Percentiles rank a stretch among this genome's conserved stretches.
phyloP scores from a whole-genome alignment of 768 basidiomycete species.

The Flagelloscypha sp. region DNA sequence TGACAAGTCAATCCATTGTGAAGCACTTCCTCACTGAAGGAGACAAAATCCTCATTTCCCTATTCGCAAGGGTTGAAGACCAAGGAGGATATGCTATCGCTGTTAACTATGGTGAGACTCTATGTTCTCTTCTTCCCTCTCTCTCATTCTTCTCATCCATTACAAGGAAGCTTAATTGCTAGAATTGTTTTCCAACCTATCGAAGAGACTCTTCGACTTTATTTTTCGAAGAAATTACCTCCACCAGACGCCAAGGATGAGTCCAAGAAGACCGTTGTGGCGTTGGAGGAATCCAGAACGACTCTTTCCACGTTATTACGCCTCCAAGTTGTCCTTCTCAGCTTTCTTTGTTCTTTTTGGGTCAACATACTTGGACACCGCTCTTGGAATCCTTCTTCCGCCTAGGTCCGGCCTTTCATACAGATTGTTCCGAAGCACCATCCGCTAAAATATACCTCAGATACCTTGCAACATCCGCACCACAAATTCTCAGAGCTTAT shows the following conservation, averaged over 20 bases:
- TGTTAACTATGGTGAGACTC: slow-evolving; percentile 78
- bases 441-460: too few species aligned
- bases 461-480: slow-evolving; percentile 73
- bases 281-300: slow-evolving; percentile 33
- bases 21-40: slow-evolving; percentile 96
- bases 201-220: slow-evolving; percentile 86
- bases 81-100: slow-evolving; percentile 96
- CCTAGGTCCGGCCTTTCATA: too few species aligned
- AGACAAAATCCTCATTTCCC: slow-evolving; percentile 83
- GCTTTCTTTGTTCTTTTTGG: slow-evolving; percentile 69
- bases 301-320: slow-evolving; percentile 56
- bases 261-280: background rate
- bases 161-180: slow-evolving; percentile 91
- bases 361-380: slow-evolving; percentile 63
- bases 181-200: slow-evolving; percentile 92
- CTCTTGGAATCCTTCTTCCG: slow-evolving; percentile 66
- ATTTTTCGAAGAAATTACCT: slow-evolving; percentile 66
- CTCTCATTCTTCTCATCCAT: slow-evolving; percentile 2
- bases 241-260: slow-evolving; percentile 10
- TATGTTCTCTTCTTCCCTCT: background rate
- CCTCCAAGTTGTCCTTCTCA: slow-evolving; percentile 55
- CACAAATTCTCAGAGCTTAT: slow-evolving; percentile 70
- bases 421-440: too few species aligned
- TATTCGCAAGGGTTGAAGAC: slow-evolving; percentile 73
- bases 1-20: slow-evolving; percentile 82